phyloP scores from a whole-genome alignment of 306 rosid species.

The Cucumis hystrix region DNA sequence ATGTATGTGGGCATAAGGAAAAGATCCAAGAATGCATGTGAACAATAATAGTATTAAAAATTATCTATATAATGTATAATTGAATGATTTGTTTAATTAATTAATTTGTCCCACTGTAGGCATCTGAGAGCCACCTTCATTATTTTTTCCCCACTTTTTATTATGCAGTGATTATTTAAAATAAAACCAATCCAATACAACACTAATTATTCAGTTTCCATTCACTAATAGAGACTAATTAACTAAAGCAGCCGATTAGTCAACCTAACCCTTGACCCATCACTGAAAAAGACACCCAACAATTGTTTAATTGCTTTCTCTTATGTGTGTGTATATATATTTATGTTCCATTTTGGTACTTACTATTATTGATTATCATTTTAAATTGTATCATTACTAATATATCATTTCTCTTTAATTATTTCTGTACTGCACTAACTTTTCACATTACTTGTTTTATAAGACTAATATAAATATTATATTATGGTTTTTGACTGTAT shows the following conservation, averaged over 20 bases:
- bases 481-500: background rate
- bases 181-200: background rate
- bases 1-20: background rate
- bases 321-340: background rate
- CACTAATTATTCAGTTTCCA: background rate
- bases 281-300: constrained; percentile 2
- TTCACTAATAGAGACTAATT: background rate
- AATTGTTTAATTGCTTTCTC: background rate
- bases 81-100: background rate
- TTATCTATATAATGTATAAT: background rate
- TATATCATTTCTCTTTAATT: background rate
- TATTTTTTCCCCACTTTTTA: background rate
- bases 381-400: background rate
- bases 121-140: constrained; percentile 1
- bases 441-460: background rate
- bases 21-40: background rate
- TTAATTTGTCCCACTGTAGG: background rate
- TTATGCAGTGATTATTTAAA: background rate
- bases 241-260: background rate
- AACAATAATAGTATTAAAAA: background rate
- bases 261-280: constrained; percentile 2
- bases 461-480: background rate
- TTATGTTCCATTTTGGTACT: background rate
- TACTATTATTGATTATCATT: background rate
- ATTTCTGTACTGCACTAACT: constrained; percentile 4